phyloP scores from a whole-genome alignment of 176 grass and related monocot genomes.

The Themeda triandra region DNA sequence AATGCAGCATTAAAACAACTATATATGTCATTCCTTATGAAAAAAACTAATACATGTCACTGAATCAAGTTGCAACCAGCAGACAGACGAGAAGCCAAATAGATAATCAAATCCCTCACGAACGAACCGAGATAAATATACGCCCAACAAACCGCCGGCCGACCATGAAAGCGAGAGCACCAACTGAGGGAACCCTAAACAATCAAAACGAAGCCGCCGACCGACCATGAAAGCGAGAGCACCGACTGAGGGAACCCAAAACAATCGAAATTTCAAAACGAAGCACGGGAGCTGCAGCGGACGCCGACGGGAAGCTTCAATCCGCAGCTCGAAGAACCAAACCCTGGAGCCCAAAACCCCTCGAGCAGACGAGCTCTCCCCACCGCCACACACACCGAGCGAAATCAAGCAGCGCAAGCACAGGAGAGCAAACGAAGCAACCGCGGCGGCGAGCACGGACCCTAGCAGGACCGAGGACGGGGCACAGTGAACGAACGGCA shows the following conservation, averaged over 20 bases:
- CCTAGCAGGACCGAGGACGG: neutral
- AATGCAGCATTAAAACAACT: neutral
- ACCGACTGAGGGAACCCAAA: too few species aligned
- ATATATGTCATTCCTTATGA: neutral
- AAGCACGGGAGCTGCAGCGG: neutral
- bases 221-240: neutral
- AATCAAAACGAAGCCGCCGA: neutral
- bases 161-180: slow-evolving; percentile 11
- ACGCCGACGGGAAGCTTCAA: neutral
- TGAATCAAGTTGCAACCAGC: neutral
- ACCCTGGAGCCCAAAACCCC: slow-evolving; percentile 2
- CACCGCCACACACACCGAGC: neutral
- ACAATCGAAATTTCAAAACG: too few species aligned
- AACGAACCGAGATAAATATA: neutral
- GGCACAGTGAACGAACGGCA: neutral
- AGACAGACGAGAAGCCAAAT: neutral
- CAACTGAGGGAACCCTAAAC: neutral
- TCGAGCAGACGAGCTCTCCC: neutral
- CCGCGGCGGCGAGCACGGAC: neutral
- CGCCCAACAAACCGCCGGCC: neutral
- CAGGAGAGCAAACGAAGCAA: neutral
- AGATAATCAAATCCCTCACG: neutral
- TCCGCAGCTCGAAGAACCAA: neutral
- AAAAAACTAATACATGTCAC: neutral
- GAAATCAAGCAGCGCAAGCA: neutral